Evolutionary conservation across 805 yeast species (phyloP).

Genomic region (Yarrowia sp.): DNA sequence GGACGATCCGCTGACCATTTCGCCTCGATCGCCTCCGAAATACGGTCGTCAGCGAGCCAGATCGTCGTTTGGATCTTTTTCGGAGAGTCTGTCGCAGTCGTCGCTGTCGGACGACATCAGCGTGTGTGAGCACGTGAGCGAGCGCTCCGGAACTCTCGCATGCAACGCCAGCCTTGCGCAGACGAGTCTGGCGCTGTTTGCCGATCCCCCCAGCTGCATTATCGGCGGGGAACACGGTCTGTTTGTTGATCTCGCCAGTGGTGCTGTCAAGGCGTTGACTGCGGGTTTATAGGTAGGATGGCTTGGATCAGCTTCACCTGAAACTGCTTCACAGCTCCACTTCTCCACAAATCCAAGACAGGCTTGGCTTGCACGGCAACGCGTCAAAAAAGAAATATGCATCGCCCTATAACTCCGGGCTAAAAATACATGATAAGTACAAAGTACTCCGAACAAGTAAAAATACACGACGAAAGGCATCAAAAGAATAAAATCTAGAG

Average conservation of each 20-base stretch:
- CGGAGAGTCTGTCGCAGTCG: constrained; percentile 8
- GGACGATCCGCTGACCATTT: not conserved
- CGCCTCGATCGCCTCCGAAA: constrained; percentile 9
- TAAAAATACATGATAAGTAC: too few species aligned
- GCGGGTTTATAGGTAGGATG: too few species aligned
- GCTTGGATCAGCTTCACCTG: too few species aligned
- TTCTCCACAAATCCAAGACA: too few species aligned
- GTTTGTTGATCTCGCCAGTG: not conserved
- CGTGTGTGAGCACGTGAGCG: constrained; percentile 2
- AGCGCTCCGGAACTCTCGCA: not conserved
- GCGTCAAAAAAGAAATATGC: too few species aligned
- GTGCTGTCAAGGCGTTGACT: not conserved
- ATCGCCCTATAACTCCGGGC: too few species aligned
- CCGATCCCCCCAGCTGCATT: constrained; percentile 13
- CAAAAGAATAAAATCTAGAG: too few species aligned
- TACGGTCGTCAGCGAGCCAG: constrained; percentile 3
- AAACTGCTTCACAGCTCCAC: too few species aligned
- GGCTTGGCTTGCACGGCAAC: too few species aligned
- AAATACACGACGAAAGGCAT: too few species aligned
- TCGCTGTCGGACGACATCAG: constrained; percentile 17
- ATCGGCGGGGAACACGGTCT: not conserved
- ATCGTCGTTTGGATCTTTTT: constrained; percentile 16
- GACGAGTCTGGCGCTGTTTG: not conserved
- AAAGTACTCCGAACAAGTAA: too few species aligned
- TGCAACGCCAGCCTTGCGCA: not conserved